A percentile compares a stretch with the other conserved stretches of the same genome.
These are phyloP conservation scores for Schwanniomyces vanrijiae DNA, from an alignment of 805 yeast species.

Conservation along the genomic window DNA sequence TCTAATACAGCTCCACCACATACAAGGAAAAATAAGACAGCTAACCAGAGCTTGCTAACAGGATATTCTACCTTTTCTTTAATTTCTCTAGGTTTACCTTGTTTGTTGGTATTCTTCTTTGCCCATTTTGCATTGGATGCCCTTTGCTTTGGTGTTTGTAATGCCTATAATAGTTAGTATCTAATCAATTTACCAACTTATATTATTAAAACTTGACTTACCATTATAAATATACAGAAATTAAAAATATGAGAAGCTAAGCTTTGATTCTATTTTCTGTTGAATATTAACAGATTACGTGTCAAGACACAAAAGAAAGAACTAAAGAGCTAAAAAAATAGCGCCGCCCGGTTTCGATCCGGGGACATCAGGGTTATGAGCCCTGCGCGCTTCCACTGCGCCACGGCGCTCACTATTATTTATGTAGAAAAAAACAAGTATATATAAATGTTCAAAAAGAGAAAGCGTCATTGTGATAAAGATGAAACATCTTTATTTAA, in stretches of 20 bases:
- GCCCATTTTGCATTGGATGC: conserved; percentile 84
- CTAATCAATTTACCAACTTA: neutral
- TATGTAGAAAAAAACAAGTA: too few relatives aligned
- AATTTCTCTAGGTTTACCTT: conserved; percentile 65
- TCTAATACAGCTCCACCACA: conserved; percentile 84
- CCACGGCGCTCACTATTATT: conserved; percentile 84
- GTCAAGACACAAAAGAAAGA: neutral
- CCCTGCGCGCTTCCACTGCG: conserved; percentile 99
- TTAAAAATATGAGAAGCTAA: too few relatives aligned
- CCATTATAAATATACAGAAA: neutral
- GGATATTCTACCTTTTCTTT: conserved; percentile 46
- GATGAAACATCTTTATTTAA: too few relatives aligned
- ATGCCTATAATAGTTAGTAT: conserved; percentile 41
- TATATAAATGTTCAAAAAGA: too few relatives aligned
- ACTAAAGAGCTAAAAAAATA: conserved; percentile 41
- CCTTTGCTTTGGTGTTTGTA: conserved; percentile 86
- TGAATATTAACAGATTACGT: neutral
- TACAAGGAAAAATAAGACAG: conserved; percentile 60
- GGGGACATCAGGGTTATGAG: conserved; percentile 98
- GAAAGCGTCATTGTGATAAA: too few relatives aligned
- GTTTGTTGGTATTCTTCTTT: conserved; percentile 66
- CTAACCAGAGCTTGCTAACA: conserved; percentile 64
- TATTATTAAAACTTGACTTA: neutral
- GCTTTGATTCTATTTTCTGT: neutral
- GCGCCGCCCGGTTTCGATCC: conserved; percentile 98